phyloP scores from a whole-genome alignment of 2,329 filamentous ascomycete species.

The Curvularia sp. region DNA sequence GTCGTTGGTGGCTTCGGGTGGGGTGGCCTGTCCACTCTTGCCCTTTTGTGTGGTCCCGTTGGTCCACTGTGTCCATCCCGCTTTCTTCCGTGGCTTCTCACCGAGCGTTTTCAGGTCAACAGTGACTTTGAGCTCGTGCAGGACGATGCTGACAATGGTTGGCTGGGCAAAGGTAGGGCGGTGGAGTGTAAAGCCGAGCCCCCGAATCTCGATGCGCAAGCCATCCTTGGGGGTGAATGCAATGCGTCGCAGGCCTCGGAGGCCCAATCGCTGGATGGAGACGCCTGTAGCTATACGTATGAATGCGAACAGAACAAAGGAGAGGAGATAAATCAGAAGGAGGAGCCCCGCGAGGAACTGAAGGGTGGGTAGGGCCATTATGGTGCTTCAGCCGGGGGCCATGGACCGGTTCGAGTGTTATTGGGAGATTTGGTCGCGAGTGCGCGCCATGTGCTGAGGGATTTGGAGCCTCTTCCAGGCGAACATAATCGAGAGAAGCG shows the following conservation, averaged over 20 bases:
- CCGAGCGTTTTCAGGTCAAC: constrained; percentile 75
- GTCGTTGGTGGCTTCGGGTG: constrained; percentile 27
- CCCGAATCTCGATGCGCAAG: constrained; percentile 85
- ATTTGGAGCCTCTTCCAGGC: constrained; percentile 25
- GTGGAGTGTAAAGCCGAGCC: constrained; percentile 86
- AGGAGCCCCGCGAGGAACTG: constrained; percentile 85
- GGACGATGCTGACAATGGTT: constrained; percentile 90
- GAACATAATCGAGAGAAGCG: constrained; percentile 42
- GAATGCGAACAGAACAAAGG: constrained; percentile 92
- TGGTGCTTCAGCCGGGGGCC: constrained; percentile 35
- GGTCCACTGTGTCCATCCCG: constrained; percentile 42
- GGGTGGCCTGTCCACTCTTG: constrained; percentile 28
- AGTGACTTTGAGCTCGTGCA: constrained; percentile 85
- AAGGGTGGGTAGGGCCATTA: constrained; percentile 56
- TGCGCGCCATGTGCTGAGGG: constrained; percentile 42
- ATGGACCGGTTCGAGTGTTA: constrained; percentile 33
- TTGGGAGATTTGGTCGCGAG: constrained; percentile 24
- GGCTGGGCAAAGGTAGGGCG: constrained; percentile 96
- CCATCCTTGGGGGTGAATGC: constrained; percentile 90
- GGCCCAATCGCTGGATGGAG: constrained; percentile 94
- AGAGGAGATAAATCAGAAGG: constrained; percentile 85
- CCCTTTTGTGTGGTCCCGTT: constrained; percentile 38
- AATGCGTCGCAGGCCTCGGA: constrained; percentile 88
- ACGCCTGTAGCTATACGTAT: constrained; percentile 91
- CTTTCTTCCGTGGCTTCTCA: constrained; percentile 44